These are phyloP conservation scores for Forsythia suspensa DNA, from an alignment of 257 asterid species.

Conservation along the genomic window DNA sequence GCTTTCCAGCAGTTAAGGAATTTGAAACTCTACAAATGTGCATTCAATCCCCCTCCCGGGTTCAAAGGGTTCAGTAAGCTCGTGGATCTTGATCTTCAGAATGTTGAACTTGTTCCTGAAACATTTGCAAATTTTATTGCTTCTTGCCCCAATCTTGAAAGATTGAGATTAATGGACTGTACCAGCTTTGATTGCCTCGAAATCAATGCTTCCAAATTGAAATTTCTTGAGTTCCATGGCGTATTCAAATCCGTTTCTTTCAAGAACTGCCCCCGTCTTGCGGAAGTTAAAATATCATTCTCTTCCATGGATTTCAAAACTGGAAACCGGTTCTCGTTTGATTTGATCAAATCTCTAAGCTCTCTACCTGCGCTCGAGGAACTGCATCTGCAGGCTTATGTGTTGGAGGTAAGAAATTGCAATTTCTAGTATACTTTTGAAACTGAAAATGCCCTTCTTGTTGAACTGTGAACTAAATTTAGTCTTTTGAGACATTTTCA, in stretches of 20 bases:
- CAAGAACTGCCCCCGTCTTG: conserved; percentile 44
- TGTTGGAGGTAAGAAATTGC: conserved; percentile 47
- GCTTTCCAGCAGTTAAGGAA: conserved; percentile 43
- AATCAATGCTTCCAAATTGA: conserved; percentile 41
- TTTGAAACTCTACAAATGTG: conserved; percentile 47
- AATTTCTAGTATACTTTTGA: not conserved
- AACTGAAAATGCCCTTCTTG: not conserved
- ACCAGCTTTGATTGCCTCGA: conserved; percentile 45
- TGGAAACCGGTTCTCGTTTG: conserved; percentile 39
- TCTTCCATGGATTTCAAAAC: conserved; percentile 42
- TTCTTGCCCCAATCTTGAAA: conserved; percentile 48
- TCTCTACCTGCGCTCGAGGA: conserved; percentile 47
- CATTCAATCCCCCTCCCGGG: conserved; percentile 33
- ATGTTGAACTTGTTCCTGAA: conserved; percentile 31
- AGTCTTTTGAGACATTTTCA: conserved; percentile 19
- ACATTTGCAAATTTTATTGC: conserved; percentile 36
- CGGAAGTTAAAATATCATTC: conserved; percentile 37
- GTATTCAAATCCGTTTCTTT: conserved; percentile 40
- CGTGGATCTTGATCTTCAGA: conserved; percentile 44
- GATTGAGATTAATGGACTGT: conserved; percentile 45
- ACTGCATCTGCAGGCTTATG: conserved; percentile 47
- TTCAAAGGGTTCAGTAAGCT: conserved; percentile 54
- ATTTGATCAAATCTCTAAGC: conserved; percentile 48
- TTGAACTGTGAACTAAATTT: not conserved
- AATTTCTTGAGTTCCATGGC: conserved; percentile 50